Evolutionary conservation across 768 basidiomycete genomes (phyloP).

Genomic region (Pulveroboletus sp.): DNA sequence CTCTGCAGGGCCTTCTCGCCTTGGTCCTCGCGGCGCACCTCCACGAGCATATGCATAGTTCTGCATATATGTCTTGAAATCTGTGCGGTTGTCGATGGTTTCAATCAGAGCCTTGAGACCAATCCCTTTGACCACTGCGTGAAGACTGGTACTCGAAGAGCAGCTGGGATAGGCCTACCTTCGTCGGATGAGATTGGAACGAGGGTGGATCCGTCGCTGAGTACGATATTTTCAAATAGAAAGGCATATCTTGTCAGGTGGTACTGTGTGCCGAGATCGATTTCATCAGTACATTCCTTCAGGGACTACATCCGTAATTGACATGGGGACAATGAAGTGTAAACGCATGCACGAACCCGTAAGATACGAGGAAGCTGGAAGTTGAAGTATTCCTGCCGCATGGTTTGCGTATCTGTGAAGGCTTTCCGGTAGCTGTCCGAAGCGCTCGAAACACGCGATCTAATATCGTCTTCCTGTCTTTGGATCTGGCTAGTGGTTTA

Average conservation of each 20-base stretch:
- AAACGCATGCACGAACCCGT: constrained; percentile 54
- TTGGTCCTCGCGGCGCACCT: constrained; percentile 60
- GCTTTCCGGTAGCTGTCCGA: constrained; percentile 91
- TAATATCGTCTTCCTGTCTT: constrained; percentile 92
- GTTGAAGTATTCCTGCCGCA: constrained; percentile 97
- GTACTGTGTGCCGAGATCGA: constrained; percentile 97
- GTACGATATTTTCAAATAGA: constrained; percentile 84
- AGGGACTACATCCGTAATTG: constrained; percentile 52
- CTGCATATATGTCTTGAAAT: constrained; percentile 97
- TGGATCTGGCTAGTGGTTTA: constrained; percentile 52
- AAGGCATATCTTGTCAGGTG: constrained; percentile 94
- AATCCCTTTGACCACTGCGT: constrained; percentile 37
- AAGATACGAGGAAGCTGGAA: constrained; percentile 92
- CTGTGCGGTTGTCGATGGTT: constrained; percentile 87
- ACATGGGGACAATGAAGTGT: neutral
- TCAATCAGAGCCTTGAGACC: constrained; percentile 87
- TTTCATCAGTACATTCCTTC: constrained; percentile 94
- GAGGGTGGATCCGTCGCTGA: constrained; percentile 84
- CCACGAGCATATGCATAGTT: constrained; percentile 92
- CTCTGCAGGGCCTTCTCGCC: constrained; percentile 84
- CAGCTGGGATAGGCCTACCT: constrained; percentile 39
- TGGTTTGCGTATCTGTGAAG: constrained; percentile 81
- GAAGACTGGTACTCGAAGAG: neutral
- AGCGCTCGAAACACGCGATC: constrained; percentile 76
- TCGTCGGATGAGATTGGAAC: constrained; percentile 69